Evolutionary conservation across 108 stramenopile genomes (phyloP), one percentile per base, ranked within the genome.

Genomic region (Cyclotella atomus): DNA sequence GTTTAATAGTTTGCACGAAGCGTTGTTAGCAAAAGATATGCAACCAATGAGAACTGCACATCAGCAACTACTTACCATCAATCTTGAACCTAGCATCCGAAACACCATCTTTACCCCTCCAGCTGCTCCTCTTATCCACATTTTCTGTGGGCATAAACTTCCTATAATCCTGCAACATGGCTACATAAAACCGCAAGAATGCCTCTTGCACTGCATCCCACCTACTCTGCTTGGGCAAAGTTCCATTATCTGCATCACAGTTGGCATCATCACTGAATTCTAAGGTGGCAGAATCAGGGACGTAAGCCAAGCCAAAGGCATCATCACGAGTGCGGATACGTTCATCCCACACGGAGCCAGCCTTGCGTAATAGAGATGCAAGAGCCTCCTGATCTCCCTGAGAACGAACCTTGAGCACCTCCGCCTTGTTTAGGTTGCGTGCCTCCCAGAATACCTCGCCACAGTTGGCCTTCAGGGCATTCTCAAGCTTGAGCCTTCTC

Each of bases 191-290:
- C 24, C 89, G 69, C 41, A 94, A 70, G 60, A 96, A 96, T 3
- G 91, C 87, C 61, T 95, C 94, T 67, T 95, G 94, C 21, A 91
- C 90, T 23, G 62, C 52, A 70, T 94, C 93, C 94, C 94, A 95
- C 25, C 80, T 60, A 55, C 69, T 84, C 61, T 91, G 84, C 33
- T 85, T 85, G 0, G 27, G 41, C 53, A 57, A 32, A 14, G n/a
- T 64, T 34, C 68, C 62, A 24, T 41, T 24, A 19, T 61, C 60
- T 4, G 35, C 36, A 59, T 69, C 47, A 27, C 20, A 50, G 36
- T 49, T 68, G 19, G 69, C 56, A 35, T 68, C 59, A 9, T 92
- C 87, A 21, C 68, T 47, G 17, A 59, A 67, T 14, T 75, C 62
- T 30, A 75, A 54, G 14, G 36, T 68, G 32, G 36, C 55, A 25